Conservation (phyloP, 352 stramenopile species). For the Thraustotheca clavata region DNA sequence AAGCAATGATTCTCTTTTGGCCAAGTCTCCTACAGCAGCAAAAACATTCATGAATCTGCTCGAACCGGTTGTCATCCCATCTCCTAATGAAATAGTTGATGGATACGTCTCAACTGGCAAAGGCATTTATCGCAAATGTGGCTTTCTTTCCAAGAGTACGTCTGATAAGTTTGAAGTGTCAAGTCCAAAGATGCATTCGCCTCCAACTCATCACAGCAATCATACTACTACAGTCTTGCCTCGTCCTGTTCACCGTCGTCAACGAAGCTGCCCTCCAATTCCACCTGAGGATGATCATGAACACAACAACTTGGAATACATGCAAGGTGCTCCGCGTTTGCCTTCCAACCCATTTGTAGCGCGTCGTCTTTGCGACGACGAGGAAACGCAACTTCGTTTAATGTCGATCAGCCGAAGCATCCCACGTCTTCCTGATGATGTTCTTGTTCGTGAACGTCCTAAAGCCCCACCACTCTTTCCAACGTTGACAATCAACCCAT, state of each 20-base stretch:
- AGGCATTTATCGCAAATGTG: conserved; percentile 78
- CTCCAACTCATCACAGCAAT: background rate
- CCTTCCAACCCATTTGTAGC: conserved; percentile 78
- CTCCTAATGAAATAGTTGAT: conserved; percentile 44
- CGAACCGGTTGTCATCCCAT: conserved; percentile 39
- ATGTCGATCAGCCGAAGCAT: conserved; percentile 64
- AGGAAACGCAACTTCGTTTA: conserved; percentile 46
- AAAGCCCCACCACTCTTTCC: background rate
- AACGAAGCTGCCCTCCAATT: conserved; percentile 3
- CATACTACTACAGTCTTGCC: background rate
- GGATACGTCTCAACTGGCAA: conserved; percentile 83
- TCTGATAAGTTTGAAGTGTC: conserved; percentile 1
- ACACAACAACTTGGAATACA: conserved; percentile 10
- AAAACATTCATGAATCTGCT: conserved; percentile 35
- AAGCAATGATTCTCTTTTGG: background rate
- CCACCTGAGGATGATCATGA: background rate
- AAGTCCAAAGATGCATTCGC: background rate
- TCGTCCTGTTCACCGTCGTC: background rate
- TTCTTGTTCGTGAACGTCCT: conserved; percentile 3
- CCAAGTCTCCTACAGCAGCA: conserved; percentile 25
- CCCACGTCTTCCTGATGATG: background rate
- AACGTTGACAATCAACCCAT: conserved; percentile 45
- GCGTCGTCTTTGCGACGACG: conserved; percentile 65
- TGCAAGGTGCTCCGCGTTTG: conserved; percentile 40
- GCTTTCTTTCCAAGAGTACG: conserved; percentile 26